Evolutionary conservation across 1,284 basidiomycete species (phyloP), one percentile per base, ranked within the genome.

Genomic region (Tilletia setariae): DNA sequence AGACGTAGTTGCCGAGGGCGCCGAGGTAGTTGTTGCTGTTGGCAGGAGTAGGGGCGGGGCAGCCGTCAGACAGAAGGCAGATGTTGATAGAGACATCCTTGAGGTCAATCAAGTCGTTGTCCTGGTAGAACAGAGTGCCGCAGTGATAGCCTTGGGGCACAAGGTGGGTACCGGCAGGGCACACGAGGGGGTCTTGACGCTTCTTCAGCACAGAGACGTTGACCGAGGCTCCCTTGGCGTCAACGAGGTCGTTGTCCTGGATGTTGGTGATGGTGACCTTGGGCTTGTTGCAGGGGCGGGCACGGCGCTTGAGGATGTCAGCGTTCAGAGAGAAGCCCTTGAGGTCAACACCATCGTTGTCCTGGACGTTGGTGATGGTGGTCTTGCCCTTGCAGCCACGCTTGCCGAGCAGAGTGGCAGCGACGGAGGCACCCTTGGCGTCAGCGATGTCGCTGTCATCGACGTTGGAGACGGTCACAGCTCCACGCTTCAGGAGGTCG

Each of bases 51-150:
- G 28, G 28, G 28, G 56, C 32, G 7, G 28, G 9, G 28, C 56
- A 32, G 56, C 56, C 28, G 53, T 9, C 53, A 32, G 23, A 30
- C 28, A 61, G 28, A 13, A 61, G 30, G 56, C 28, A 30, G 28
- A 61, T 35, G 56, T 19, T 35, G 30, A 35, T 30, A 9, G 56
- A 32, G 28, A 61, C 13, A 16, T 35, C 56, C 28, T 61, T 61
- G 30, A 61, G 56, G 56, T 61, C 56, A 30, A 61, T 21, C 30
- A 61, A 15, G 56, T 61, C 56, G 56, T 61, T 61, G 56, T 61
- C 56, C 56, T 61, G 30, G 46, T 49, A 49, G 46, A n/a, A 49
- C 13, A 56, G n/a, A 25, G 13, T 61, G 28, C 25, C 23, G 28
- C 53, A 59, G 53, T 59, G 53, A 8, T 59, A 2, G 28, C 53